Conservation (phyloP, 192 early-diverging fungal genomes). For the Anaeromyces robustus region DNA sequence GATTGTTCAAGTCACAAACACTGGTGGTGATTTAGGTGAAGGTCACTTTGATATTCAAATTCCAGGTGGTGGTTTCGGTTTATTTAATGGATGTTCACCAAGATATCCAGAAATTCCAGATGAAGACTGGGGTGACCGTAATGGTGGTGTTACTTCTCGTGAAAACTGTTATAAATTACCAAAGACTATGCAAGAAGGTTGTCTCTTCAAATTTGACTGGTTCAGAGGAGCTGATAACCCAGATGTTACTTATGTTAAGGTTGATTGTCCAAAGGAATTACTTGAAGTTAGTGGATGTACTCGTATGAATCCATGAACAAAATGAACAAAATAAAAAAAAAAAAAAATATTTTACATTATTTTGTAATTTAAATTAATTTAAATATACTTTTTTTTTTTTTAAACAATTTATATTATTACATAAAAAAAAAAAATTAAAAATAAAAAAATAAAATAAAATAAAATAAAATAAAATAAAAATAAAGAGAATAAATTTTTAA, state of each 20-base stretch:
- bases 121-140: slow-evolving; percentile 1
- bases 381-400: no score
- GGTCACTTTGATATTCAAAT: slow-evolving; percentile 4
- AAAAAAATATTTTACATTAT: no score
- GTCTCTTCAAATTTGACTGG: slow-evolving; percentile 3
- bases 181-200: background rate
- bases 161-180: background rate
- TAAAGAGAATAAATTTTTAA: no score
- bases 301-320: background rate
- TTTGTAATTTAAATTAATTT: no score
- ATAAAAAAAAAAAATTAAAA: no score
- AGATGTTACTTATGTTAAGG: background rate
- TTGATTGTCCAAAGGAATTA: slow-evolving; percentile 1
- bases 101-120: slow-evolving; percentile 1
- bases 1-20: slow-evolving; percentile 5
- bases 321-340: no score
- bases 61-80: slow-evolving; percentile 5
- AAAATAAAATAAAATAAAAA: no score
- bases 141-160: slow-evolving; percentile 1
- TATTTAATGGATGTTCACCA: slow-evolving; percentile 6
- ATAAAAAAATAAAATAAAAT: no score
- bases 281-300: background rate
- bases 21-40: background rate
- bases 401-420: no score
- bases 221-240: slow-evolving; percentile 7